phyloP scores from a whole-genome alignment of 2,329 filamentous ascomycete genomes.

The Fusarium pseudoanthophilum region DNA sequence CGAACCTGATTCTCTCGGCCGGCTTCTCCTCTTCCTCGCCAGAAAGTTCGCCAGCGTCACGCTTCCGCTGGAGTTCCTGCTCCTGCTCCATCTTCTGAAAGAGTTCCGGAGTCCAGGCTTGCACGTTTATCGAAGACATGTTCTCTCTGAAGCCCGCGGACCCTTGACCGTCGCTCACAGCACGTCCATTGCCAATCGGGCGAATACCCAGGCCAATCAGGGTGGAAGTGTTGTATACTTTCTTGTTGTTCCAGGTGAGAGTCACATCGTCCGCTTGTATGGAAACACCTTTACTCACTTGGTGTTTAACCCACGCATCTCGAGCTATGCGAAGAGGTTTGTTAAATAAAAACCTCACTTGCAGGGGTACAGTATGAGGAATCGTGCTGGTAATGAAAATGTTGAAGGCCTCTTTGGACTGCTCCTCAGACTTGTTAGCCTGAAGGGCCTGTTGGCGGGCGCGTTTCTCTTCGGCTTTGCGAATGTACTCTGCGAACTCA shows the following conservation, averaged over 20 bases:
- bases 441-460: slow-evolving; percentile 42
- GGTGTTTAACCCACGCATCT: slow-evolving; percentile 74
- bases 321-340: slow-evolving; percentile 75
- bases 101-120: slow-evolving; percentile 78
- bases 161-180: slow-evolving; percentile 50
- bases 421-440: slow-evolving; percentile 18
- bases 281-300: slow-evolving; percentile 57
- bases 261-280: slow-evolving; percentile 65
- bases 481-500: slow-evolving; percentile 59
- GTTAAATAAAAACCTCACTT: slow-evolving; percentile 71
- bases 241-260: slow-evolving; percentile 80
- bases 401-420: slow-evolving; percentile 42
- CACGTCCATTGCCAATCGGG: slow-evolving; percentile 54
- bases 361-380: slow-evolving; percentile 61
- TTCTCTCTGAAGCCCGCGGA: slow-evolving; percentile 73
- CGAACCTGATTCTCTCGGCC: slow-evolving; percentile 53
- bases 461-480: slow-evolving; percentile 52
- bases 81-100: slow-evolving; percentile 62
- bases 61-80: slow-evolving; percentile 59
- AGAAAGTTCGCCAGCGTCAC: slow-evolving; percentile 54
- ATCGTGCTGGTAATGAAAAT: slow-evolving; percentile 71
- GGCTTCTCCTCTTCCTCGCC: slow-evolving; percentile 48
- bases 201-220: slow-evolving; percentile 74
- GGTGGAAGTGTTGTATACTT: slow-evolving; percentile 80
- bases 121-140: slow-evolving; percentile 78